Conservation (phyloP, 345 rosid genomes). For the Arabidopsis arenosa region DNA sequence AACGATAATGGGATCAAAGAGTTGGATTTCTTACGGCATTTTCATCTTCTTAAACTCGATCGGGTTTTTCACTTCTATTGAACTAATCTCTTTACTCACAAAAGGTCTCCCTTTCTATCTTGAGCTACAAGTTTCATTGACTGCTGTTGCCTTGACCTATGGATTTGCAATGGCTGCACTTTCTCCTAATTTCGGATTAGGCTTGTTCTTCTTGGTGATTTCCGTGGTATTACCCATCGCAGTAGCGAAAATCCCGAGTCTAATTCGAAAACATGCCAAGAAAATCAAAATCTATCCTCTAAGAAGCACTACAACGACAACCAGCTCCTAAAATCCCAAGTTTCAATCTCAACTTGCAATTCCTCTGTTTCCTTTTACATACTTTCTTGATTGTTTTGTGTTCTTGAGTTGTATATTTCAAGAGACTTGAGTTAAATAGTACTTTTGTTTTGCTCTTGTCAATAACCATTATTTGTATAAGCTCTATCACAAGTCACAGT, state of each 20-base stretch:
- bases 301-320: slow-evolving; percentile 2
- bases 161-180: slow-evolving; percentile 44
- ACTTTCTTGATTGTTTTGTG: neutral
- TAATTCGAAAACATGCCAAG: slow-evolving; percentile 25
- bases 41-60: slow-evolving; percentile 41
- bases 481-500: slow-evolving; percentile 31
- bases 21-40: slow-evolving; percentile 36
- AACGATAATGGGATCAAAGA: slow-evolving; percentile 39
- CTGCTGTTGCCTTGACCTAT: slow-evolving; percentile 42
- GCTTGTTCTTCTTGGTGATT: slow-evolving; percentile 25
- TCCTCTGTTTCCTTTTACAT: neutral
- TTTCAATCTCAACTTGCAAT: neutral
- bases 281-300: slow-evolving; percentile 33
- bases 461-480: neutral
- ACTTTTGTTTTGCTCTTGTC: neutral
- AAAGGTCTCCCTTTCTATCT: slow-evolving; percentile 39
- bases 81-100: slow-evolving; percentile 37
- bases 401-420: slow-evolving; percentile 13
- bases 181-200: slow-evolving; percentile 37
- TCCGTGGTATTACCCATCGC: slow-evolving; percentile 30
- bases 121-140: slow-evolving; percentile 43
- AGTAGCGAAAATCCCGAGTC: slow-evolving; percentile 14
- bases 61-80: slow-evolving; percentile 32
- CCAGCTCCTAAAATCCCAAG: slow-evolving; percentile 13
- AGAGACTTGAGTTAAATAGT: slow-evolving; percentile 1